These are phyloP conservation scores for Populus hybrid DNA, from an alignment of 441 rosid genomes.

Conservation along the genomic window DNA sequence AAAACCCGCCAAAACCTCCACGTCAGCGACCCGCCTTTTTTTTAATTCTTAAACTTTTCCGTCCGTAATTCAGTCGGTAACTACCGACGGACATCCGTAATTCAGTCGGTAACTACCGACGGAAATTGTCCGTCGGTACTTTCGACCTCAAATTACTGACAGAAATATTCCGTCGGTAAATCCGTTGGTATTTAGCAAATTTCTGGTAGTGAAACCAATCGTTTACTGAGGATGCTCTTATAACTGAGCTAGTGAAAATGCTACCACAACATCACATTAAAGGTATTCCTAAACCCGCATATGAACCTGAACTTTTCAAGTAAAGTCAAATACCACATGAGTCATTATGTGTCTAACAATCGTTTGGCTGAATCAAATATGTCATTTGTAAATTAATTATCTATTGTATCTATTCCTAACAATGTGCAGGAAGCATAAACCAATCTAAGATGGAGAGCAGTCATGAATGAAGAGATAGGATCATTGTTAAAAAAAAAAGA, in stretches of 20 bases:
- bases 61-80: too few species aligned
- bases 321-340: not conserved
- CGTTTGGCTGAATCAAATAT: not conserved
- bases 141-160: too few species aligned
- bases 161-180: too few species aligned
- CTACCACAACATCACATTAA: not conserved
- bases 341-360: slow-evolving; percentile 10
- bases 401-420: not conserved
- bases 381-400: slow-evolving; percentile 6
- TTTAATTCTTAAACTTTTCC: too few species aligned
- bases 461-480: slow-evolving; percentile 3
- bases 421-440: not conserved
- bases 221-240: not conserved
- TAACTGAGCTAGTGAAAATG: not conserved
- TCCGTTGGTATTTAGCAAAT: too few species aligned
- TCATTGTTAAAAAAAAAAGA: not conserved
- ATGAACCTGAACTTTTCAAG: slow-evolving; percentile 8
- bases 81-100: too few species aligned
- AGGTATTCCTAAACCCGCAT: slow-evolving; percentile 13
- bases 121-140: too few species aligned
- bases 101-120: too few species aligned
- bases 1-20: too few species aligned
- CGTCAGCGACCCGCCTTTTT: too few species aligned
- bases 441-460: not conserved
- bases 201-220: not conserved